A percentile compares a stretch with the other conserved stretches of the same genome.
These are phyloP conservation scores for Penicillium daleae DNA, from an alignment of 495 filamentous ascomycete species.

Conservation along the genomic window DNA sequence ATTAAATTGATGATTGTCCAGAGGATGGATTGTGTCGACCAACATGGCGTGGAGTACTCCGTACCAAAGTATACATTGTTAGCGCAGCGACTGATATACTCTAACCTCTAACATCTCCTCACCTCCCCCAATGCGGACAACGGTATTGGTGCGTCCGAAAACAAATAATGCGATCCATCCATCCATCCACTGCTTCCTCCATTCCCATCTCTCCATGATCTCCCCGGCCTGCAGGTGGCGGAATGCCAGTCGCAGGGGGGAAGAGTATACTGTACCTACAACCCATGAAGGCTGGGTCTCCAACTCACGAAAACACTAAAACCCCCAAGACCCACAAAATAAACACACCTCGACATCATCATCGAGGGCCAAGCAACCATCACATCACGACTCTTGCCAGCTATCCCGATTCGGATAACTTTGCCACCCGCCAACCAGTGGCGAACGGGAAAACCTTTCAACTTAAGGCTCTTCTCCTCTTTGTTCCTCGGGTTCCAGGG, in stretches of 20 bases:
- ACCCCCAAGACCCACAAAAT: conserved; percentile 21
- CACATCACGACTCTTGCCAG: conserved; percentile 12
- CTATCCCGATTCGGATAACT: conserved; percentile 1
- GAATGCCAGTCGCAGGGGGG: conserved; percentile 14
- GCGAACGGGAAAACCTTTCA: background rate
- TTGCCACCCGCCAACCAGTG: conserved; percentile 13
- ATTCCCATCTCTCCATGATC: background rate
- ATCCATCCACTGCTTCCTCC: background rate
- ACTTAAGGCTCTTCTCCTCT: background rate
- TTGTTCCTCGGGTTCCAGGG: background rate
- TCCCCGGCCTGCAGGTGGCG: conserved; percentile 15
- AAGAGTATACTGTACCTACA: background rate
- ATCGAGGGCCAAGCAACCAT: background rate
- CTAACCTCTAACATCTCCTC: background rate
- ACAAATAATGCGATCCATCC: conserved; percentile 3
- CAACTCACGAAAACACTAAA: background rate
- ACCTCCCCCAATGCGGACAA: conserved; percentile 4
- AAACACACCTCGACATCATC: conserved; percentile 17
- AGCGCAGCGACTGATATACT: background rate
- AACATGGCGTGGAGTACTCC: background rate
- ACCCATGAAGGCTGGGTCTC: background rate
- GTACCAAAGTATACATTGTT: background rate
- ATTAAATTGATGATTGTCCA: background rate
- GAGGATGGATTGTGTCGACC: background rate
- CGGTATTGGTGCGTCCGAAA: background rate